These are phyloP conservation scores for Ascochyta fabae DNA, from an alignment of 2,329 filamentous ascomycete genomes.

Conservation along the genomic window DNA sequence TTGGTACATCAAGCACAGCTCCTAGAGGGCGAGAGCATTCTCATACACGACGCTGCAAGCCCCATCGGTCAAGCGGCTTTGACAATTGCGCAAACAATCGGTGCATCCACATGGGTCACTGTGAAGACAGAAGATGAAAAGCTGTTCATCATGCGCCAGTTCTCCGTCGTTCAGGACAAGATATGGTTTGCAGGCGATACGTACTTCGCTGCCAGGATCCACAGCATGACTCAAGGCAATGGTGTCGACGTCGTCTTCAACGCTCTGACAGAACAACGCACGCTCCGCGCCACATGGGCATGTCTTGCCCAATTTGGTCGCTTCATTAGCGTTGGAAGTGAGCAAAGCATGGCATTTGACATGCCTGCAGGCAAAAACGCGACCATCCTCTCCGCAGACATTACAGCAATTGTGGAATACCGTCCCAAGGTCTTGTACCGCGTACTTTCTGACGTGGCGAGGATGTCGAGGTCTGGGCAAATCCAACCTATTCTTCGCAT, in stretches of 20 bases:
- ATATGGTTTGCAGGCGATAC: constrained; percentile 40
- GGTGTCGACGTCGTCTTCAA: constrained; percentile 50
- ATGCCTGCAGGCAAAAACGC: constrained; percentile 20
- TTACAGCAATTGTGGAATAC: constrained; percentile 17
- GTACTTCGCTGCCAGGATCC: constrained; percentile 33
- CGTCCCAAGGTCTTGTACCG: constrained; percentile 26
- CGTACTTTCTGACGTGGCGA: constrained; percentile 22
- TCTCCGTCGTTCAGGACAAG: constrained; percentile 33
- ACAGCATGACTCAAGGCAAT: constrained; percentile 29
- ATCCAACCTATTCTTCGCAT: constrained; percentile 16
- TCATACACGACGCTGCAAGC: constrained; percentile 40
- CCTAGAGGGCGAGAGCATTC: constrained; percentile 38
- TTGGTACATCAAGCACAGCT: constrained; percentile 41
- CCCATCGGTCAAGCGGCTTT: constrained; percentile 42
- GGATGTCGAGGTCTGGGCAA: constrained; percentile 26
- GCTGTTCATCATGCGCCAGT: constrained; percentile 21
- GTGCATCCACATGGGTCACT: constrained; percentile 32
- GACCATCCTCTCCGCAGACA: constrained; percentile 21
- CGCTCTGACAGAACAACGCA: constrained; percentile 25
- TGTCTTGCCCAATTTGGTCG: constrained; percentile 50
- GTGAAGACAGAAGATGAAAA: constrained; percentile 35
- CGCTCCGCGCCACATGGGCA: constrained; percentile 49
- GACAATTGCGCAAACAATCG: constrained; percentile 29
- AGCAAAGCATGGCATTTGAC: not conserved
- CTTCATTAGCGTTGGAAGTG: constrained; percentile 17